A percentile compares a stretch with the other conserved stretches of the same genome.
Evolutionary conservation across 805 yeast genomes (phyloP).

Genomic region (Nakazawaea populi): DNA sequence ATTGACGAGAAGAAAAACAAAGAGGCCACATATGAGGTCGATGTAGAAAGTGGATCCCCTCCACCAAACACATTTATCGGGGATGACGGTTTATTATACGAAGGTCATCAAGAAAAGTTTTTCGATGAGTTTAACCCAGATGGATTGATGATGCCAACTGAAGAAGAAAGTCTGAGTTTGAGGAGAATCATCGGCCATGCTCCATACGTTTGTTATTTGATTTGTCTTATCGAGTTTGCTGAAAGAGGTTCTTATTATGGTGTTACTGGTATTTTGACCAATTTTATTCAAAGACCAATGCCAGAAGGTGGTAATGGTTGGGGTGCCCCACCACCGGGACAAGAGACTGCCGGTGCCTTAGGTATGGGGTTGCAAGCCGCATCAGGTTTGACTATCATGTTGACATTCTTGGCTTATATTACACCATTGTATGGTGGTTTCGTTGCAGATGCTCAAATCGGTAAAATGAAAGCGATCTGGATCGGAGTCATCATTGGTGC

Average conservation of each 20-base stretch:
- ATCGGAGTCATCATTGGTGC: slow-evolving; percentile 42
- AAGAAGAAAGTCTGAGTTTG: slow-evolving; percentile 25
- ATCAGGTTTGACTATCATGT: slow-evolving; percentile 39
- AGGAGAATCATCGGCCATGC: slow-evolving; percentile 39
- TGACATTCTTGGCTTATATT: slow-evolving; percentile 44
- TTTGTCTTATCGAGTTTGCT: slow-evolving; percentile 45
- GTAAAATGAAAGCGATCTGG: slow-evolving; percentile 44
- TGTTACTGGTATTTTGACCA: slow-evolving; percentile 35
- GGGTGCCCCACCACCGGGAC: slow-evolving; percentile 31
- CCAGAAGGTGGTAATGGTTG: slow-evolving; percentile 42
- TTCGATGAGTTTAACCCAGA: slow-evolving; percentile 25
- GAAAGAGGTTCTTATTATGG: slow-evolving; percentile 54
- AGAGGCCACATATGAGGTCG: background rate
- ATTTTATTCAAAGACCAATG: slow-evolving; percentile 46
- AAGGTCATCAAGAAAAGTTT: slow-evolving; percentile 12
- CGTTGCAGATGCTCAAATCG: slow-evolving; percentile 41
- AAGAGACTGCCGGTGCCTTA: slow-evolving; percentile 44
- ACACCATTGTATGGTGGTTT: slow-evolving; percentile 48
- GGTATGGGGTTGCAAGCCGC: slow-evolving; percentile 39
- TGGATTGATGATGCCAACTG: slow-evolving; percentile 19
- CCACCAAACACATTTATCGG: slow-evolving; percentile 1
- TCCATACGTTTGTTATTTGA: slow-evolving; percentile 42
- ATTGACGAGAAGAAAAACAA: background rate
- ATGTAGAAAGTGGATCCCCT: background rate
- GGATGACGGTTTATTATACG: slow-evolving; percentile 8